A percentile compares a stretch with the other conserved stretches of the same genome.
Conservation (phyloP, 2,329 filamentous ascomycete genomes). For the Verticillium klebahnii region DNA sequence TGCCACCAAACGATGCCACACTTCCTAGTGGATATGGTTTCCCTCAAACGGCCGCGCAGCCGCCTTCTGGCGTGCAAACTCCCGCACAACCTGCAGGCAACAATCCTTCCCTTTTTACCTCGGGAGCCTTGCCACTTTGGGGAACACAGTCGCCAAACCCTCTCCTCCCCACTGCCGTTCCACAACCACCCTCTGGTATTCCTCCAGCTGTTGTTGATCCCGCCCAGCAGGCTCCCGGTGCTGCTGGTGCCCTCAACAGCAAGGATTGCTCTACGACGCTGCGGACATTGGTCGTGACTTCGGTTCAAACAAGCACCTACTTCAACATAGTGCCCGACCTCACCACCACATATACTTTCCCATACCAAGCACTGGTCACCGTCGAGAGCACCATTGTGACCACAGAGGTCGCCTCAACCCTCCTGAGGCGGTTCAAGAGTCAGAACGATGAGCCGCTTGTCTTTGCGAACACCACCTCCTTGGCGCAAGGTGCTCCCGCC, state of each 20-base stretch:
- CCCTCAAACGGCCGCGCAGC: background rate
- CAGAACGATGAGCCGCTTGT: background rate
- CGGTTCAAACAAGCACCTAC: constrained; percentile 31
- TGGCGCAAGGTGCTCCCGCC: background rate
- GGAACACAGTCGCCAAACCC: background rate
- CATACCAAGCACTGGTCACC: constrained; percentile 12
- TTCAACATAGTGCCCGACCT: constrained; percentile 31
- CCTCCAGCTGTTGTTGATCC: background rate
- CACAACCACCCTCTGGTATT: background rate
- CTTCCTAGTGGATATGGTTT: background rate
- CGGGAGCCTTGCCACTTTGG: background rate
- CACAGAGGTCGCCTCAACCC: background rate
- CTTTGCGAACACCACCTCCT: constrained; percentile 1
- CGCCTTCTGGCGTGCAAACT: background rate
- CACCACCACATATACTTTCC: constrained; percentile 33
- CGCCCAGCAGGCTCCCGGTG: background rate
- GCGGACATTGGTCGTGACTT: constrained; percentile 5
- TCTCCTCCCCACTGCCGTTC: background rate
- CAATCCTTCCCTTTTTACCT: background rate
- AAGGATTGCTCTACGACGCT: background rate
- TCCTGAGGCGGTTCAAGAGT: background rate
- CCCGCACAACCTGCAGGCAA: background rate
- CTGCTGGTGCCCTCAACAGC: background rate
- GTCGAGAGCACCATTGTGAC: constrained; percentile 3
- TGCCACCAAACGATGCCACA: background rate